Base-by-base conservation (phyloP, 768 basidiomycete genomes). In the Lepiota brunneoincarnata region DNA sequence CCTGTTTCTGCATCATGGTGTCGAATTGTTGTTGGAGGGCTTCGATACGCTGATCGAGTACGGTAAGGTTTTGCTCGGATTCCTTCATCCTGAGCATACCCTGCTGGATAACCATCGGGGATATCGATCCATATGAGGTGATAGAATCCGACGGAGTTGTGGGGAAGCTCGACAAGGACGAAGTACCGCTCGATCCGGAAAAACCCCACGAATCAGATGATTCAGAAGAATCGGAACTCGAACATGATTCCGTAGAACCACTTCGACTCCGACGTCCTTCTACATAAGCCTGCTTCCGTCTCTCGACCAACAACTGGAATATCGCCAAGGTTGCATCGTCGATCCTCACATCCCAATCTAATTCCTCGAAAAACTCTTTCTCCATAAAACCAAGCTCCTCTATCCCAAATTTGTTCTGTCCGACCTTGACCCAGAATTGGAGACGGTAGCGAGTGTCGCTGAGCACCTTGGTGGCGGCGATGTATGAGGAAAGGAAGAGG, bases 281-380 rank as follows among this genome's bases (percentile, higher is more conserved):
- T 37, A 31, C 52, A 9, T 46, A 23, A 2, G 40, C 46, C 37
- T 48, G 38, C 18, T 41, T 54, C 53, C 45, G 36, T 9, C 45
- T 37, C 18, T 48, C 44, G n/a, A 54, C 38, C 6, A 54, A 10
- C 14, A 54, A 15, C 21, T 54, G 45, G 10, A 34, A 54, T 6
- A 47, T 54, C 4, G 53, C 53, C 17, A 54, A 34, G 15, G 53
- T 48, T 6, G 53, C 31, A 54, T 54, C 53, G 20, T 54, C 53
- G 40, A 54, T 54, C 45, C 38, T 18, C 7, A 47, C 26, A 21
- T 47, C 45, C 53, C 53, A 54, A 11, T 40, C 38, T 24, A 54
- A 31, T 31, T 38, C 45, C 18, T 47, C 53, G 11, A 54, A 47
- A 17, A 54, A 48, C 20, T 48, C 39, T 26, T 54, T 54, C 28